Conservation (phyloP, 331 rosid species). For the Malus hybrid region DNA sequence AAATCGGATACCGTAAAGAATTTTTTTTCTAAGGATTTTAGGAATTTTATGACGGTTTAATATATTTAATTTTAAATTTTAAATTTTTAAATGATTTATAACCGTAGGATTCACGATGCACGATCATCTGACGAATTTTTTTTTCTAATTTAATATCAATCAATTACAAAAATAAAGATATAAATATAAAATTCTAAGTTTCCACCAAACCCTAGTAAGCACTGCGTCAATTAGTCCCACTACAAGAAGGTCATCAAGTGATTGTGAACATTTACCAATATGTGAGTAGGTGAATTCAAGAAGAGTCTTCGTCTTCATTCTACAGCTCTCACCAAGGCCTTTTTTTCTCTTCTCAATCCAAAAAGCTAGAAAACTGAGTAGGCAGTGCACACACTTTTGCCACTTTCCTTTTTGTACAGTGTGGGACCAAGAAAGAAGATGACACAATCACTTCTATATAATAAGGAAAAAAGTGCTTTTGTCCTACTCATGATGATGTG, state of each 20-base stretch:
- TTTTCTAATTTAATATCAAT: too few species aligned
- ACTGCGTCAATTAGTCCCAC: slow-evolving; percentile 26
- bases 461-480: slow-evolving; percentile 22
- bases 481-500: slow-evolving; percentile 49
- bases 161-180: too few species aligned
- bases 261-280: not conserved
- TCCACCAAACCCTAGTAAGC: not conserved
- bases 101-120: rapidly evolving
- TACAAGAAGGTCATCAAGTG: not conserved
- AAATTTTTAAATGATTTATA: too few species aligned
- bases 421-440: slow-evolving; percentile 14
- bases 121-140: rapidly evolving
- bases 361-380: slow-evolving; percentile 11
- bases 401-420: slow-evolving; percentile 1
- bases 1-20: too few species aligned
- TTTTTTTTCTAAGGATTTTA: rapidly evolving
- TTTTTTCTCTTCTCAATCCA: not conserved
- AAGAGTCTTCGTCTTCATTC: not conserved
- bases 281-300: slow-evolving; percentile 7
- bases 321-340: slow-evolving; percentile 2
- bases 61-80: too few species aligned
- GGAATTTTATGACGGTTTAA: rapidly evolving
- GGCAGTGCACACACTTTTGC: slow-evolving; percentile 22
- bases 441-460: slow-evolving; percentile 26
- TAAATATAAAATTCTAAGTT: too few species aligned